These are phyloP conservation scores for Mycena kentingensis DNA, from an alignment of 768 basidiomycete species.

Conservation along the genomic window DNA sequence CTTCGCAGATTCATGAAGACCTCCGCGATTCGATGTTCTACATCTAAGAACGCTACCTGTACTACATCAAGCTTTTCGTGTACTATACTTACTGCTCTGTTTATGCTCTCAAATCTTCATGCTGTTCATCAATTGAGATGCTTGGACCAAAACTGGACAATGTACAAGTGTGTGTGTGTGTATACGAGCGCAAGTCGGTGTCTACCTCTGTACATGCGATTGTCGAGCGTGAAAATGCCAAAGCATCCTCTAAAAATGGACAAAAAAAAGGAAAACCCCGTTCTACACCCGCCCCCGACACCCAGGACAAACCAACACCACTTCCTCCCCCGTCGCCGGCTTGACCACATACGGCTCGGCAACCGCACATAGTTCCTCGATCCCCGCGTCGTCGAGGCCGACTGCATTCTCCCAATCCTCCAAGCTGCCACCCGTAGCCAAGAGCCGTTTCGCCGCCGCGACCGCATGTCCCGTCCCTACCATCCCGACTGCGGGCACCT, in stretches of 20 bases:
- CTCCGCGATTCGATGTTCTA: conserved; percentile 75
- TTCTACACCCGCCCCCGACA: conserved; percentile 8
- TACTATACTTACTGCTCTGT: conserved; percentile 34
- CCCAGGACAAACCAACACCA: conserved; percentile 3
- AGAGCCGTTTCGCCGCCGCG: neutral
- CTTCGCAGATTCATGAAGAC: conserved; percentile 51
- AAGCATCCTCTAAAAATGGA: too few species aligned
- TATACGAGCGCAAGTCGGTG: too few species aligned
- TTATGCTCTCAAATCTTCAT: conserved; percentile 20
- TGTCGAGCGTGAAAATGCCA: too few species aligned
- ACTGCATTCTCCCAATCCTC: neutral
- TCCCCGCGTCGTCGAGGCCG: neutral
- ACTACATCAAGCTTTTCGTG: conserved; percentile 36
- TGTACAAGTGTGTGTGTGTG: conserved; percentile 40
- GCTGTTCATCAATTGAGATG: conserved; percentile 31
- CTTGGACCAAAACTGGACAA: conserved; percentile 41
- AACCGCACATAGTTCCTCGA: neutral
- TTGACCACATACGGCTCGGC: neutral
- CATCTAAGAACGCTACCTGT: conserved; percentile 43
- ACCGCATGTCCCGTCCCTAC: conserved; percentile 7
- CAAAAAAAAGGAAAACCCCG: neutral
- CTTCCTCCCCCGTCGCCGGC: conserved; percentile 1
- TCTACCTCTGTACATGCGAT: too few species aligned
- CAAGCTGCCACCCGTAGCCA: neutral
- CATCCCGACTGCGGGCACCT: neutral